Evolutionary conservation across 192 early-diverging fungal genomes (phyloP).

Genomic region (Gamsiella multidivaricata): DNA sequence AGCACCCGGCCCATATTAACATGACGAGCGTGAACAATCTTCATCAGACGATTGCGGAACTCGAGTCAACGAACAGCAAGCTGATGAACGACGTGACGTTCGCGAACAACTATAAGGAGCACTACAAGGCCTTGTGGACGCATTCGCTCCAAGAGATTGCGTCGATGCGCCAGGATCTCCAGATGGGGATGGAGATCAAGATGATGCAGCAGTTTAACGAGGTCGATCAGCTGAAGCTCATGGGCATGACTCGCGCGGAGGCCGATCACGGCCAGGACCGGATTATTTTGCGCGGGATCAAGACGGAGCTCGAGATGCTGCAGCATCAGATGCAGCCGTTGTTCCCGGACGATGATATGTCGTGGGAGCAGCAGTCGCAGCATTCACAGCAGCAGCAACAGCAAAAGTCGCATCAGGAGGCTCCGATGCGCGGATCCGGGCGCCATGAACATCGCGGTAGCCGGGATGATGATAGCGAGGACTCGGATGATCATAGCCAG

Average conservation of each 20-base stretch:
- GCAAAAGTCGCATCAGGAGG: conserved; percentile 29
- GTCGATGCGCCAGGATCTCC: conserved; percentile 49
- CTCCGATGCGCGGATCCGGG: conserved; percentile 4
- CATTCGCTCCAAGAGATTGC: conserved; percentile 53
- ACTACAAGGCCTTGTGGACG: conserved; percentile 51
- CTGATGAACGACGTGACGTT: conserved; percentile 53
- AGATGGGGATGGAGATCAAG: conserved; percentile 57
- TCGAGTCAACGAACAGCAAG: conserved; percentile 47
- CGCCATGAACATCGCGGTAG: not conserved
- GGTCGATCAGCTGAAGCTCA: conserved; percentile 49
- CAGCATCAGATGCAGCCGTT: conserved; percentile 47
- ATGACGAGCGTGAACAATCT: conserved; percentile 24
- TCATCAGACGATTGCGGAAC: conserved; percentile 47
- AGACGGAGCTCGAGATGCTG: conserved; percentile 49
- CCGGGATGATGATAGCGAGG: conserved; percentile 14
- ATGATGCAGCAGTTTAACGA: conserved; percentile 56
- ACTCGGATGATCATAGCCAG: conserved; percentile 21
- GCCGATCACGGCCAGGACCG: conserved; percentile 51
- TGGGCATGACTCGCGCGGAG: conserved; percentile 47
- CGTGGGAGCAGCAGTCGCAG: conserved; percentile 24
- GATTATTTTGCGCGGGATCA: conserved; percentile 42
- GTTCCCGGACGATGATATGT: conserved; percentile 50
- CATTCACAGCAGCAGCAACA: too few relatives aligned
- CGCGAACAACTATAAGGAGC: conserved; percentile 55
- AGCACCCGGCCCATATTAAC: conserved; percentile 45